Percentiles rank a stretch among this genome's conserved stretches.
Conservation (phyloP, 306 rosid genomes). For the Trifolium pratense region DNA sequence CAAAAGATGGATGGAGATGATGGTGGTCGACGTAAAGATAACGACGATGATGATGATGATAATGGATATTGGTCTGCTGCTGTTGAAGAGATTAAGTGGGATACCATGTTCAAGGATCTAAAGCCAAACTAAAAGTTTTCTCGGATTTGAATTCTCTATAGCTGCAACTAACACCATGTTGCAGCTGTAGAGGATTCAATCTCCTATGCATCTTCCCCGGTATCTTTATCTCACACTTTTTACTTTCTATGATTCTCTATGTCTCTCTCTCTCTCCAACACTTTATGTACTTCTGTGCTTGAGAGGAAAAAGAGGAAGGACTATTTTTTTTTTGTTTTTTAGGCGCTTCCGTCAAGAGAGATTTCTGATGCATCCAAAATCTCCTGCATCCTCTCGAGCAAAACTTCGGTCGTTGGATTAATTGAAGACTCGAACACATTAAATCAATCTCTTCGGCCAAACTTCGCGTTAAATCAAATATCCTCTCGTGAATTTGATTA, state of each 20-base stretch:
- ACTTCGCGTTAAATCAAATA: too few relatives aligned
- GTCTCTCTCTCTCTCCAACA: background rate
- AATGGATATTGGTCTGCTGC: slow-evolving; percentile 75
- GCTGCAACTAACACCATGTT: background rate
- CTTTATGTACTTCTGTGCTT: background rate
- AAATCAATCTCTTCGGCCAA: background rate
- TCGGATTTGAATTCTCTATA: background rate
- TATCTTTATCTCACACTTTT: background rate
- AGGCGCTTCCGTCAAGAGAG: slow-evolving; percentile 46
- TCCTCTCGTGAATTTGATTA: too few relatives aligned
- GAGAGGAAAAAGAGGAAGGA: background rate
- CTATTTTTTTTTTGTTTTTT: slow-evolving; percentile 26
- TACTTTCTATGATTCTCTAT: background rate
- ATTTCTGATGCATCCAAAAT: background rate
- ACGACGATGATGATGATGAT: slow-evolving; percentile 33
- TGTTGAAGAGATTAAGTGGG: slow-evolving; percentile 91
- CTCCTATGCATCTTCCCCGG: background rate
- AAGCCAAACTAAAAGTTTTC: slow-evolving; percentile 66
- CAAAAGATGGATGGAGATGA: slow-evolving; percentile 40
- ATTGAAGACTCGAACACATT: background rate
- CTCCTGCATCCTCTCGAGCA: background rate
- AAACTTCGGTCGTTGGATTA: background rate
- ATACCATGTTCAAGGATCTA: slow-evolving; percentile 85
- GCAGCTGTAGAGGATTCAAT: background rate
- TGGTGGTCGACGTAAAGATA: slow-evolving; percentile 38